These are phyloP conservation scores for Malassezia nana DNA, from an alignment of 1,284 basidiomycete genomes.

Conservation along the genomic window DNA sequence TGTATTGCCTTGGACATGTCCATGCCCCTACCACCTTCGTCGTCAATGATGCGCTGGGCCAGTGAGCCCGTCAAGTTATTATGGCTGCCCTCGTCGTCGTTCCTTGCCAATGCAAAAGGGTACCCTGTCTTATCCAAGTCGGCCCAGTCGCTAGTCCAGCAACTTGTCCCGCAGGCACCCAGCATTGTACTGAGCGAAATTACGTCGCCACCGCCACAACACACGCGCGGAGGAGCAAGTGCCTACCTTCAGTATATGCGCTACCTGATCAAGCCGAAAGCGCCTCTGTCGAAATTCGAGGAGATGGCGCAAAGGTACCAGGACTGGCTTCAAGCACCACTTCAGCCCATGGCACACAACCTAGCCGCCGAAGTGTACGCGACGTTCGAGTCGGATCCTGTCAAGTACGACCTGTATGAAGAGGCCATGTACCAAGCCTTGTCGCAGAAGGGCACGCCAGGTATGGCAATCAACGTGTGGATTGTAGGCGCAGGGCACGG, in stretches of 20 bases:
- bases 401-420: conserved; percentile 92
- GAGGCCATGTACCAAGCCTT: conserved; percentile 54
- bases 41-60: conserved; percentile 71
- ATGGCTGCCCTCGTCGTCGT: conserved; percentile 76
- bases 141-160: conserved; percentile 31
- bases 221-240: conserved; percentile 63
- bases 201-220: conserved; percentile 28
- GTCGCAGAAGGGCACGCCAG: conserved; percentile 61
- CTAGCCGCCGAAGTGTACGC: conserved; percentile 89
- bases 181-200: conserved; percentile 31
- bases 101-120: conserved; percentile 90
- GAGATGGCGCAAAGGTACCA: conserved; percentile 84
- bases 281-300: conserved; percentile 52
- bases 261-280: conserved; percentile 39
- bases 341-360: conserved; percentile 94
- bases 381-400: conserved; percentile 92
- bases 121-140: conserved; percentile 88
- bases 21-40: conserved; percentile 57
- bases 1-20: conserved; percentile 73
- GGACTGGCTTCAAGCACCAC: conserved; percentile 86
- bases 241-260: conserved; percentile 75
- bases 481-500: conserved; percentile 93
- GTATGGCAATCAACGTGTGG: conserved; percentile 49
- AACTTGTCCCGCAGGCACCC: conserved; percentile 27
- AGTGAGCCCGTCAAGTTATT: conserved; percentile 82